Evolutionary conservation across 495 filamentous ascomycete genomes (phyloP).

Genomic region (Aspergillus wentii): DNA sequence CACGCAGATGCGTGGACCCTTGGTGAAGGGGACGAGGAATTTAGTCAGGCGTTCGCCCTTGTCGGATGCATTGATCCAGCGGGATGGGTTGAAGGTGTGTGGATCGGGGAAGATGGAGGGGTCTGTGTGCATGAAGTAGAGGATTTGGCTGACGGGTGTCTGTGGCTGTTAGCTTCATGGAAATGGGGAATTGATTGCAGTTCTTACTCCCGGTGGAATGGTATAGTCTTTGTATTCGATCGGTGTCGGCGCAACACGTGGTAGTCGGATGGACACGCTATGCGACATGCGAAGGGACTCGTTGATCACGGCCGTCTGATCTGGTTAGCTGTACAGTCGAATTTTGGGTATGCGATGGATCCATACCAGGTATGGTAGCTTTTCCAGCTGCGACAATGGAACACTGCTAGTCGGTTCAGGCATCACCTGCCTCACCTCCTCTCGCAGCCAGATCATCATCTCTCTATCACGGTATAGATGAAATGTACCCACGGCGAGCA

Average conservation of each 20-base stretch:
- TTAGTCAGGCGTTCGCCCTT: slow-evolving; percentile 9
- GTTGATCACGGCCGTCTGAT: slow-evolving; percentile 28
- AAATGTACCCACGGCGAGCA: slow-evolving; percentile 21
- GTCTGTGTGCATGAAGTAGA: slow-evolving; percentile 35
- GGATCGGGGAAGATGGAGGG: slow-evolving; percentile 36
- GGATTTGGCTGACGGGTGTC: slow-evolving; percentile 37
- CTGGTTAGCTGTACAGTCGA: not conserved
- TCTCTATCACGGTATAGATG: slow-evolving; percentile 22
- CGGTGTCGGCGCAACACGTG: slow-evolving; percentile 24
- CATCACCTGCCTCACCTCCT: slow-evolving; percentile 22
- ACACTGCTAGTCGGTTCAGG: slow-evolving; percentile 9
- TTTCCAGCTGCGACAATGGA: slow-evolving; percentile 28
- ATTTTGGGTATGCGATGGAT: not conserved
- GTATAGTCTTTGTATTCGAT: slow-evolving; percentile 24
- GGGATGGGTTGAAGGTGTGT: slow-evolving; percentile 34
- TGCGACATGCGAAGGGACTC: slow-evolving; percentile 39
- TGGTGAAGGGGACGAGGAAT: slow-evolving; percentile 22
- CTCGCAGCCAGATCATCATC: slow-evolving; percentile 11
- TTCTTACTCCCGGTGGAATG: slow-evolving; percentile 17
- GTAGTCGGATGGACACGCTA: slow-evolving; percentile 22
- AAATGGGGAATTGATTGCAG: slow-evolving; percentile 1
- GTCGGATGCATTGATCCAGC: slow-evolving; percentile 31
- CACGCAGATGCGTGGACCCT: slow-evolving; percentile 19
- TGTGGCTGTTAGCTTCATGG: slow-evolving; percentile 10
- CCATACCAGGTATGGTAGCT: slow-evolving; percentile 40